phyloP scores from a whole-genome alignment of 177 flowering plant genomes.

The Vitis hybrid region DNA sequence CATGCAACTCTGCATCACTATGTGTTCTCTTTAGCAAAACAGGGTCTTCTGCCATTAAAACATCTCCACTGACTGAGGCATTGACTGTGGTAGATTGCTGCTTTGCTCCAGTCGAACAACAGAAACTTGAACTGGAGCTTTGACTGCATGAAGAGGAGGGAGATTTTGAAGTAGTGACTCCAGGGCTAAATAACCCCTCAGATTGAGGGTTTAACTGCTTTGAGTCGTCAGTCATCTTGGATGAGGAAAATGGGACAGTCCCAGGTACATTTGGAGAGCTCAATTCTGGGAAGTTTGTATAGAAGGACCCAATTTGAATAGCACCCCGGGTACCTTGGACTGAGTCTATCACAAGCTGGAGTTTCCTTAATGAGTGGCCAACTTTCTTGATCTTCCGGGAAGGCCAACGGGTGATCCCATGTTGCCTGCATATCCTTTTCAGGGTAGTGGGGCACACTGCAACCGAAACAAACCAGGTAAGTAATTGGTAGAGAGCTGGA shows the following conservation, averaged over 20 bases:
- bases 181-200: slow-evolving; percentile 29
- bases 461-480: slow-evolving; percentile 10
- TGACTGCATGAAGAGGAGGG: slow-evolving; percentile 70
- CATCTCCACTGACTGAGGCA: slow-evolving; percentile 26
- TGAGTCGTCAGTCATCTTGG: slow-evolving; percentile 19
- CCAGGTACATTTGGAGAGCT: slow-evolving; percentile 52
- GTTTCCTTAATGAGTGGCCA: slow-evolving; percentile 76
- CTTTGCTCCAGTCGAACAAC: slow-evolving; percentile 46
- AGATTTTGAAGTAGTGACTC: slow-evolving; percentile 37
- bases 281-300: slow-evolving; percentile 70
- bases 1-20: slow-evolving; percentile 48
- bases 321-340: slow-evolving; percentile 76
- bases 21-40: slow-evolving; percentile 42
- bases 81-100: slow-evolving; percentile 20
- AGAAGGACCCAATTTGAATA: slow-evolving; percentile 66
- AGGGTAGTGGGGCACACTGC: slow-evolving; percentile 93
- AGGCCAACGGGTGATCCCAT: slow-evolving; percentile 91
- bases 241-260: slow-evolving; percentile 30
- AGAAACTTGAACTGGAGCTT: slow-evolving; percentile 60
- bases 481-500: neutral
- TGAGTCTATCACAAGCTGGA: slow-evolving; percentile 80
- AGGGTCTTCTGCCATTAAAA: slow-evolving; percentile 27
- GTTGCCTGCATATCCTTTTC: slow-evolving; percentile 92
- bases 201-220: slow-evolving; percentile 28
- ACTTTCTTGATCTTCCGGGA: slow-evolving; percentile 91